Conservation (phyloP, 2,329 filamentous ascomycete species). For the Elsinoe australis region DNA sequence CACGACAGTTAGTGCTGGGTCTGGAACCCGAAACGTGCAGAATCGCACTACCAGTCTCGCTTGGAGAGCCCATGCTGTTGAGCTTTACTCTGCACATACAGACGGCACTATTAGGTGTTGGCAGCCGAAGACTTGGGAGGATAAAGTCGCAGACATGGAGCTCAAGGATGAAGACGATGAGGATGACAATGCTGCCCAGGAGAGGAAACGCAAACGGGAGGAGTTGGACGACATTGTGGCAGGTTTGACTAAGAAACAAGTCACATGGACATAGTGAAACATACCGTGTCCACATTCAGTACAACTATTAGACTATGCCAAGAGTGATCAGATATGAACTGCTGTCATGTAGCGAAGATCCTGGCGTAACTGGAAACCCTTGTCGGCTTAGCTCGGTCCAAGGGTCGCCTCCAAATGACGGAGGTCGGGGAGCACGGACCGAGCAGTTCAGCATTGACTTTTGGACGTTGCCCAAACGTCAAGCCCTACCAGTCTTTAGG, state of each 20-base stretch:
- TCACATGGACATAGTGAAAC: conserved; percentile 44
- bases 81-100: conserved; percentile 73
- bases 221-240: conserved; percentile 72
- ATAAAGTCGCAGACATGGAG: conserved; percentile 30
- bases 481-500: neutral
- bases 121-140: conserved; percentile 53
- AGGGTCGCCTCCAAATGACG: too few species aligned
- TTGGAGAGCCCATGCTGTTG: conserved; percentile 64
- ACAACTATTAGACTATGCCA: too few species aligned
- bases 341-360: too few species aligned
- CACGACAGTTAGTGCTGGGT: conserved; percentile 18
- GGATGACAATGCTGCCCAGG: conserved; percentile 35
- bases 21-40: conserved; percentile 27
- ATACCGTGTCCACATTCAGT: too few species aligned
- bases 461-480: neutral
- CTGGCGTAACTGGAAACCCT: too few species aligned
- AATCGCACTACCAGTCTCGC: conserved; percentile 64
- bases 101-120: conserved; percentile 80
- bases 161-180: conserved; percentile 34
- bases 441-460: neutral
- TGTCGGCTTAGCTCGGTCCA: too few species aligned
- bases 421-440: too few species aligned
- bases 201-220: conserved; percentile 62
- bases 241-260: conserved; percentile 63
- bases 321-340: too few species aligned